These are phyloP conservation scores for Pythium apleroticum DNA, from an alignment of 352 stramenopile species.

Conservation along the genomic window DNA sequence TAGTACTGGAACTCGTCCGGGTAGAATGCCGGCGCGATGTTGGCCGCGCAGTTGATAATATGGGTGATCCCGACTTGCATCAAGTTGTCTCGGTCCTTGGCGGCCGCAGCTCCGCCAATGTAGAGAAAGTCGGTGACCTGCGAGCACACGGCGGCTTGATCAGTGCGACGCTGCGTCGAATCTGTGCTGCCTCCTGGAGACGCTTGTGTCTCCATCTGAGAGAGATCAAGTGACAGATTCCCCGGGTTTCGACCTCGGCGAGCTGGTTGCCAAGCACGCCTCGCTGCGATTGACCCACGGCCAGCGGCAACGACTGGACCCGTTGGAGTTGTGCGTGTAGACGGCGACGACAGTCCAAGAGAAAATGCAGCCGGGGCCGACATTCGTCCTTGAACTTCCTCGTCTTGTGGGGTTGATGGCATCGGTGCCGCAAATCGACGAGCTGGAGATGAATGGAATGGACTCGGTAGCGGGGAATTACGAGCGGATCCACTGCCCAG, in stretches of 20 bases:
- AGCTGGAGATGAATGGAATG: constrained; percentile 13
- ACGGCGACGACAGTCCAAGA: constrained; percentile 4
- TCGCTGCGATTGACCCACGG: constrained; percentile 33
- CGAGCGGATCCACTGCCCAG: background rate
- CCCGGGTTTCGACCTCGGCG: constrained; percentile 74
- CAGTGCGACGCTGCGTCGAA: constrained; percentile 37
- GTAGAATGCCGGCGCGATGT: constrained; percentile 70
- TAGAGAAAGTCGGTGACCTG: constrained; percentile 87
- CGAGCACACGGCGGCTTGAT: constrained; percentile 74
- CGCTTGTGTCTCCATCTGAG: constrained; percentile 57
- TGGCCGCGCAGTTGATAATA: constrained; percentile 88
- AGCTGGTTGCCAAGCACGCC: constrained; percentile 44
- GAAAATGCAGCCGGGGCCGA: constrained; percentile 19
- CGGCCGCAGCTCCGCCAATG: constrained; percentile 77
- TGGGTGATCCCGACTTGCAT: constrained; percentile 80
- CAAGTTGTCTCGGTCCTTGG: constrained; percentile 76
- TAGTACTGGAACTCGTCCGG: constrained; percentile 84
- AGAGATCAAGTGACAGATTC: constrained; percentile 81
- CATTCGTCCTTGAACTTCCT: constrained; percentile 6
- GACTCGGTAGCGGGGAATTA: constrained; percentile 17
- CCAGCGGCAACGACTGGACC: background rate
- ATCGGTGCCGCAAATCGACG: background rate
- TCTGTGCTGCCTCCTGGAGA: constrained; percentile 25
- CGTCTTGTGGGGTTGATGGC: constrained; percentile 15
- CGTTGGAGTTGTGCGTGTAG: constrained; percentile 2